Evolutionary conservation across 768 basidiomycete species (phyloP), one percentile per base, ranked within the genome.

Genomic region (Amanita pallidorosea): DNA sequence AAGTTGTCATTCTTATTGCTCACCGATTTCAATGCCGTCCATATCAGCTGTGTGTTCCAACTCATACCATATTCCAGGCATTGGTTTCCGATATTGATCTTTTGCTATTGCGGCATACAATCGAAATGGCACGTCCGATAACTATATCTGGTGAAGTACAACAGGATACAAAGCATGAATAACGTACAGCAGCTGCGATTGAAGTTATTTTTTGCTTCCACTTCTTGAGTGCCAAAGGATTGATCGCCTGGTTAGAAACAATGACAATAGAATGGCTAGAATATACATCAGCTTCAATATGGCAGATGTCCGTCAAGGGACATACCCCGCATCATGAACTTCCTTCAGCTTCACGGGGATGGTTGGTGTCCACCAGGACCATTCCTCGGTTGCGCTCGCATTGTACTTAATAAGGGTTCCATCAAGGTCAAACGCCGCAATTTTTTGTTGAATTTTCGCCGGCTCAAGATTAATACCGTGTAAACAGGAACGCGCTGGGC

Each of bases 341-440:
- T 79, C 69, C 57, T 76, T 75, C 55, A 97, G 61, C 61, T 79
- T 85, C 6, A 63, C 58, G 2, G 83, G 82, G 5, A 96, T 79
- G 13, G 59, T 60, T 0, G 73, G 59, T 54, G 78, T 67, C 89
- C 90, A 93, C 87, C 89, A 90, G 49, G 77, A 66, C 77, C 83
- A 81, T 1, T 63, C 59, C 27, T 62, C 63, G 43, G 68, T 67
- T 22, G 67, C 66, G 22, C 73, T 70, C 20, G 2, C 23, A 35
- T 54, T 52, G 17, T 62, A 55, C 56, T 82, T 85, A 62, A 96
- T 91, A 53, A 94, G 58, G 0, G 90, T 93, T 2, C 88, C 90
- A 61, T 96, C 93, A 20, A 96, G 68, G 63, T 96, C 93, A 55
- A 93, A 87, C 11, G 81, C 76, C 8, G 88, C 85, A 29, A 91